phyloP scores from a whole-genome alignment of 176 grass and related monocot species.

The Calamus simplicifolius region DNA sequence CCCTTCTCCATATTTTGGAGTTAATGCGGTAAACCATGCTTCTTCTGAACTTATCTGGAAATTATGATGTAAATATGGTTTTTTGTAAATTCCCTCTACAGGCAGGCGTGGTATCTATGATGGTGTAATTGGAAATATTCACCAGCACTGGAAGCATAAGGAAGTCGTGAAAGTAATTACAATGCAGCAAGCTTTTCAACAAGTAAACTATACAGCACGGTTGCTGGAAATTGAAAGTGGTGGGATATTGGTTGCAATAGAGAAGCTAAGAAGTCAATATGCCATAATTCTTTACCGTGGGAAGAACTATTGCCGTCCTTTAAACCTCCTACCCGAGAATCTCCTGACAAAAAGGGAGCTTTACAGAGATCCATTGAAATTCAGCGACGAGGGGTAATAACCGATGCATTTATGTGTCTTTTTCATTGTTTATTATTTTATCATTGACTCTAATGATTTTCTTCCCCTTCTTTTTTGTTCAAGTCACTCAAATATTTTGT shows the following conservation, averaged over 20 bases:
- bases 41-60: too few relatives aligned
- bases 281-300: slow-evolving; percentile 88
- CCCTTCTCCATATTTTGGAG: too few relatives aligned
- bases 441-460: neutral
- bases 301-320: slow-evolving; percentile 62
- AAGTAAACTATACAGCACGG: slow-evolving; percentile 53
- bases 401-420: neutral
- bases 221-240: slow-evolving; percentile 72
- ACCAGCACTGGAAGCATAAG: slow-evolving; percentile 89
- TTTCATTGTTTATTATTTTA: neutral
- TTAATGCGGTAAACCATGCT: too few relatives aligned
- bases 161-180: slow-evolving; percentile 89
- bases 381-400: slow-evolving; percentile 69
- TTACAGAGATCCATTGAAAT: slow-evolving; percentile 70
- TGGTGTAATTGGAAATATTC: slow-evolving; percentile 78
- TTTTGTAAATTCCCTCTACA: slow-evolving; percentile 3
- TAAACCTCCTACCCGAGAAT: slow-evolving; percentile 48
- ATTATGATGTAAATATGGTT: too few relatives aligned
- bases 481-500: slow-evolving; percentile 74
- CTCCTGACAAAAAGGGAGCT: slow-evolving; percentile 73
- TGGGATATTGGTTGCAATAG: slow-evolving; percentile 53
- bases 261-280: slow-evolving; percentile 55
- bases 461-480: slow-evolving; percentile 13
- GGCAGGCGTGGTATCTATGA: slow-evolving; percentile 85
- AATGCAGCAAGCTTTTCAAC: slow-evolving; percentile 40